Evolutionary conservation across 805 yeast genomes (phyloP).

Genomic region (Yamadazyma paraphyllophila): DNA sequence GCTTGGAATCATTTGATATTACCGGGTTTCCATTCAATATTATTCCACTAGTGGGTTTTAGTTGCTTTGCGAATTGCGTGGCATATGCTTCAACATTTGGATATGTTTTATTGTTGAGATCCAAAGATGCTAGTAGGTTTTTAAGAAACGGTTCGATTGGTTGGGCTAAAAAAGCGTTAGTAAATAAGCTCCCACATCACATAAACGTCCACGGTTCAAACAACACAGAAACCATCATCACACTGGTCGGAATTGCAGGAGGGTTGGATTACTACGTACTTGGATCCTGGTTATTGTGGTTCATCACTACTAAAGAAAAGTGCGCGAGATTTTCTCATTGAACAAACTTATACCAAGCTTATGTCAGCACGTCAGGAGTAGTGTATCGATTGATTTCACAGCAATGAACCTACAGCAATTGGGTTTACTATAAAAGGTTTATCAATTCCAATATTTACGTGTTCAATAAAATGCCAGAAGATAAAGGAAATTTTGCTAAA

Average conservation of each 20-base stretch:
- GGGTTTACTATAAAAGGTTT: neutral
- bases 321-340: neutral
- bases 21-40: conserved; percentile 60
- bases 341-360: neutral
- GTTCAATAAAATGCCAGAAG: conserved; percentile 12
- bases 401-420: neutral
- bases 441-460: neutral
- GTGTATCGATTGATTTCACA: conserved; percentile 4
- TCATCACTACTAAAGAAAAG: neutral
- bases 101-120: conserved; percentile 29
- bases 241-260: too few relatives aligned
- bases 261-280: conserved; percentile 11
- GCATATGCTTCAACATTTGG: conserved; percentile 41
- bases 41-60: conserved; percentile 51
- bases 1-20: conserved; percentile 31
- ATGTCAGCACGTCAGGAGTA: neutral
- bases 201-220: too few relatives aligned
- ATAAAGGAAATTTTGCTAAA: conserved; percentile 23
- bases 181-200: neutral
- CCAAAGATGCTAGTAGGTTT: conserved; percentile 32
- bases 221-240: too few relatives aligned
- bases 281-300: conserved; percentile 15
- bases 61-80: conserved; percentile 48
- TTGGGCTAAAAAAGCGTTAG: conserved; percentile 15
- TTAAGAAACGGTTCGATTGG: conserved; percentile 42